Evolutionary conservation across 2,329 filamentous ascomycete genomes (phyloP), one percentile per base, ranked within the genome.

Genomic region (Escovopsis sp.): DNA sequence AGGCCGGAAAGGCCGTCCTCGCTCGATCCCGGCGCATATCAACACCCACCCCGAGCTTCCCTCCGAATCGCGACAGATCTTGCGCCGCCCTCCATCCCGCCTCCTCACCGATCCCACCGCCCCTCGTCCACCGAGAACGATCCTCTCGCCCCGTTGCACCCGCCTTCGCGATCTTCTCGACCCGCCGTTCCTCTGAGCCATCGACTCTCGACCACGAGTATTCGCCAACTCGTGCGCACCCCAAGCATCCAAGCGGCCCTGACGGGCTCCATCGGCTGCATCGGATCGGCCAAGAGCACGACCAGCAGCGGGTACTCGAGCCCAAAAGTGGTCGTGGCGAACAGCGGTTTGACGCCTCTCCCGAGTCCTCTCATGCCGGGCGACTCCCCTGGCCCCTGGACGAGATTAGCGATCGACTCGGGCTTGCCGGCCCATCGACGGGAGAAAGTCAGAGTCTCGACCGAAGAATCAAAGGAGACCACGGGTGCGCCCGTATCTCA

Each of bases 261-360:
- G 15, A 59, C 65, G 37, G 67, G 64, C 53, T 65, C 65, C 46
- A 63, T 75, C 18, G 35, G 35, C 32, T 45, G 41, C 35, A 45
- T 45, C 42, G 66, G 70, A 36, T 58, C 66, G 26, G 28, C 28
- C 28, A 55, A 60, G 12, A 77, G 73, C 33, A 68, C 77, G 2
- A 70, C 80, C 11, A 81, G 73, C 52, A 86, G 82, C 4, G 66
- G 72, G 28, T 69, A 82, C n/a, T 75, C 82, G 6, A 87, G 82
- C 43, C 83, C 83, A 4, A 30, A 30, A n/a, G 73, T 83, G 49
- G 75, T 87, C 43, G 73, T 77, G 45, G 82, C 82, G 38, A 81
- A 87, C 76, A 77, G 79, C 47, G 81, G 86, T 57, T 65, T 91
- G 48, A 89, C 85, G 4, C 84, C 84, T 43, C 64, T 91, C 32